These are phyloP conservation scores for Eragrostis tef DNA, from an alignment of 202 grass and related monocot genomes.

Conservation along the genomic window DNA sequence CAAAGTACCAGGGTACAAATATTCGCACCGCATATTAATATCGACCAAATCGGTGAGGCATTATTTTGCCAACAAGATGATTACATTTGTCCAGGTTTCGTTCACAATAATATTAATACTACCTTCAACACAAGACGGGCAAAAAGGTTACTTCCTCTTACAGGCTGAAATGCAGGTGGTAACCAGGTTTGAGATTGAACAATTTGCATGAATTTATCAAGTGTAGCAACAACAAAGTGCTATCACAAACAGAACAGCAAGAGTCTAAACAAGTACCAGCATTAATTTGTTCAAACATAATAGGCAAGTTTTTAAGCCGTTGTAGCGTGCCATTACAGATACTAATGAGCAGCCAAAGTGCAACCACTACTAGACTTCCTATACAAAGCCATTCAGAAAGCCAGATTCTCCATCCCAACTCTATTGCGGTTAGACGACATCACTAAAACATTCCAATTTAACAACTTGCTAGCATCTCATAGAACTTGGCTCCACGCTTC, in stretches of 20 bases:
- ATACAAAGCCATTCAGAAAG: conserved; percentile 25
- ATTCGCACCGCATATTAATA: no score
- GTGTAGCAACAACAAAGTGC: not conserved
- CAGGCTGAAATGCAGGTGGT: not conserved
- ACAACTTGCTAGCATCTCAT: not conserved
- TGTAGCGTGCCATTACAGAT: not conserved
- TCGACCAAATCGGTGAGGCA: no score
- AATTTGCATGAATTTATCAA: not conserved
- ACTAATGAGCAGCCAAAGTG: not conserved
- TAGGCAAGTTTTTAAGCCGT: not conserved
- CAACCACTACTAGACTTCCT: conserved; percentile 2
- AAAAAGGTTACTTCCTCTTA: no score
- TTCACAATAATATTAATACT: no score
- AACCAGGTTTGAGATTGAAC: not conserved
- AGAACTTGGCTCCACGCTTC: conserved; percentile 7
- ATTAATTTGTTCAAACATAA: not conserved
- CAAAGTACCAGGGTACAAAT: no score
- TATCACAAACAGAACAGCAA: not conserved
- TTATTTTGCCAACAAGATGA: no score
- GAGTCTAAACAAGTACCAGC: not conserved
- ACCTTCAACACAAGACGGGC: no score
- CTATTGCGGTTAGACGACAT: not conserved
- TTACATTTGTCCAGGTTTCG: no score
- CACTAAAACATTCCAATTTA: not conserved
- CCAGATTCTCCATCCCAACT: conserved; percentile 26